Percentiles rank a stretch among this genome's conserved stretches.
Conservation (phyloP, 1,139 yeast genomes). For the Williopsis jadinii region DNA sequence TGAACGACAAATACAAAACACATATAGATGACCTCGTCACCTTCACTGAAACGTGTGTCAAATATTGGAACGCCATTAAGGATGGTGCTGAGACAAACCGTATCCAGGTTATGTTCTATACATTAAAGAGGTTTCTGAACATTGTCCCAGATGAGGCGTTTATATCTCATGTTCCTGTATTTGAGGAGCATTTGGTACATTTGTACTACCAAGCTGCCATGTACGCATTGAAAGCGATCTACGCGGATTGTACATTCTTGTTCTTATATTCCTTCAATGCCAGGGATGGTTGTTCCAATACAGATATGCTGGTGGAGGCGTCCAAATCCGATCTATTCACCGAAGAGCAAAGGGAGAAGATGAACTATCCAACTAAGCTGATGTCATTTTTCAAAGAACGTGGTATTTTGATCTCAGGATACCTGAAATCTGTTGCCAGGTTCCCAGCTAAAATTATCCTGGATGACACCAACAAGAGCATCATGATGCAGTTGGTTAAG, state of each 20-base stretch:
- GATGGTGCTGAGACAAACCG: conserved; percentile 11
- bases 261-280: conserved; percentile 32
- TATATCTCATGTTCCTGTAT: conserved; percentile 3
- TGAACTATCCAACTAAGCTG: conserved; percentile 27
- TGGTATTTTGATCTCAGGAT: conserved; percentile 21
- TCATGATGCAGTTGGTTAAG: conserved; percentile 15
- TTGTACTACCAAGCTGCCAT: conserved; percentile 28
- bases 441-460: conserved; percentile 23
- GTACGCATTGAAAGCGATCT: conserved; percentile 25
- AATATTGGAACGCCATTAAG: conserved; percentile 12
- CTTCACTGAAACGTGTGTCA: conserved; percentile 8
- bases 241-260: conserved; percentile 32
- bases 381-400: conserved; percentile 29
- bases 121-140: conserved; percentile 17
- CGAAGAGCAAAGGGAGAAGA: conserved; percentile 11
- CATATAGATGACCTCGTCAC: conserved; percentile 14
- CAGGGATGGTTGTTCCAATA: conserved; percentile 22
- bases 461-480: conserved; percentile 19
- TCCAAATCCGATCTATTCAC: conserved; percentile 9
- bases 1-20: conserved; percentile 5
- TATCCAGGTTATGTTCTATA: conserved; percentile 20
- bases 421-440: conserved; percentile 23
- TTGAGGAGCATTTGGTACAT: conserved; percentile 21
- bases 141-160: conserved; percentile 16
- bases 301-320: conserved; percentile 7